Base-by-base conservation (phyloP, 2,329 filamentous ascomycete species). In the Blumeria graminis region DNA sequence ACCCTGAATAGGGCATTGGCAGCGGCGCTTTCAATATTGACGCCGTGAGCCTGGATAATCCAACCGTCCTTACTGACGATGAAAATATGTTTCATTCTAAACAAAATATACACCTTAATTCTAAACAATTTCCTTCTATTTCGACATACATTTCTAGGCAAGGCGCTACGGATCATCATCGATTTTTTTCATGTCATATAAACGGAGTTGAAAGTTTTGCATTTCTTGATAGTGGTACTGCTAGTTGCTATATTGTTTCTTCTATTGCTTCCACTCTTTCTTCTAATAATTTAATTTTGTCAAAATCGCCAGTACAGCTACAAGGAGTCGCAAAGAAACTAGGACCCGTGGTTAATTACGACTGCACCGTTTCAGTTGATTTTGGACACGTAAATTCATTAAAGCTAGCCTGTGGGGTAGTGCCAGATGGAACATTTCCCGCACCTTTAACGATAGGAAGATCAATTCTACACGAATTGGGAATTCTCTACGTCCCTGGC, bases 341-440 rank as follows among this genome's bases (percentile, higher is more conserved):
- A 41, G 38, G 38, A 41, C 38, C 3, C 38, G 38, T 41, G 38
- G 38, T 41, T 41, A 41, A 41, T 41, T 41, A 41, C 38, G 38
- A 41, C 38, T 41, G 38, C 38, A 41, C 38, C 3, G 38, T 41
- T 28, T 28, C 22, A 28, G 22, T 28, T 28, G 22, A 28, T 28
- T 28, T 28, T 28, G 22, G 22, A 28, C 22, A 28, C 22, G 22
- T 1, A 28, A 28, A 2, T 28, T 28, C 22, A 28, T 28, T 28
- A 28, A 1, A 28, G 22, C 22, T 28, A 4, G 22, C 4, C 22
- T 54, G 51, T 35, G 51, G 51, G 2, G n/a, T 54, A 54, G 33
- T 54, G 18, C 51, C 34, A 10, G 51, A 54, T 36, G 34, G 51
- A 18, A 54, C 51, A n/a, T 54, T 52, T 52, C 28, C 48, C n/a